Conservation (phyloP, 73 alveolate species). For the Breviolum minutum region DNA sequence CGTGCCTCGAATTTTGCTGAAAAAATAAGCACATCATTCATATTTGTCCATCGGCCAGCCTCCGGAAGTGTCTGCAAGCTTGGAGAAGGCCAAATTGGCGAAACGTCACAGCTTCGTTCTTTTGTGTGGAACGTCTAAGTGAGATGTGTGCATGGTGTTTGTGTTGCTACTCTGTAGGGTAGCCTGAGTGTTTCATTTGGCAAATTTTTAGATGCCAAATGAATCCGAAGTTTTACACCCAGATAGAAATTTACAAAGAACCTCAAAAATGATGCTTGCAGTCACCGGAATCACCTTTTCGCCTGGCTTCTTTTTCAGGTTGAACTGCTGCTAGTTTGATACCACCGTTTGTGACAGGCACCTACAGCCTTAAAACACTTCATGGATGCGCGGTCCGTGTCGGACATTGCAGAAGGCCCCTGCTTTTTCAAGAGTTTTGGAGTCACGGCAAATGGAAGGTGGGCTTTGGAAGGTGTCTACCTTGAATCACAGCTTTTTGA, state of each 20-base stretch:
- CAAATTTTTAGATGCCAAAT: neutral
- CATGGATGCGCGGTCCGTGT: constrained; percentile 64
- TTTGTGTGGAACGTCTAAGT: neutral
- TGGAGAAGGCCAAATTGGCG: constrained; percentile 12
- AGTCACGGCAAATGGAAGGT: neutral
- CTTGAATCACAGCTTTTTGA: neutral
- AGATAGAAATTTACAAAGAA: neutral
- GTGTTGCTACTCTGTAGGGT: too few species aligned
- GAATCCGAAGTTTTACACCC: neutral
- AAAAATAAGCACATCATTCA: too few species aligned
- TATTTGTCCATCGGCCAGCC: neutral
- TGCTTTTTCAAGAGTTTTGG: neutral
- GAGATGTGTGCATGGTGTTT: neutral
- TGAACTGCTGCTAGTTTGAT: neutral
- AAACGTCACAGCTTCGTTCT: too few species aligned
- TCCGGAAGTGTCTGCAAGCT: constrained; percentile 19
- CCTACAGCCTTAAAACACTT: constrained; percentile 54
- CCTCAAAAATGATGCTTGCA: too few species aligned
- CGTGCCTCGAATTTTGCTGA: too few species aligned
- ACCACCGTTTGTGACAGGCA: neutral
- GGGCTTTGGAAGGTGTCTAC: neutral
- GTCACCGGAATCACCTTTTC: too few species aligned
- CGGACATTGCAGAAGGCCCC: constrained; percentile 74
- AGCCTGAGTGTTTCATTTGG: neutral
- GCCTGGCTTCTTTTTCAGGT: neutral